A percentile compares a stretch with the other conserved stretches of the same genome.
phyloP scores from a whole-genome alignment of 164 flowering plant species.

The Annona cherimola region DNA sequence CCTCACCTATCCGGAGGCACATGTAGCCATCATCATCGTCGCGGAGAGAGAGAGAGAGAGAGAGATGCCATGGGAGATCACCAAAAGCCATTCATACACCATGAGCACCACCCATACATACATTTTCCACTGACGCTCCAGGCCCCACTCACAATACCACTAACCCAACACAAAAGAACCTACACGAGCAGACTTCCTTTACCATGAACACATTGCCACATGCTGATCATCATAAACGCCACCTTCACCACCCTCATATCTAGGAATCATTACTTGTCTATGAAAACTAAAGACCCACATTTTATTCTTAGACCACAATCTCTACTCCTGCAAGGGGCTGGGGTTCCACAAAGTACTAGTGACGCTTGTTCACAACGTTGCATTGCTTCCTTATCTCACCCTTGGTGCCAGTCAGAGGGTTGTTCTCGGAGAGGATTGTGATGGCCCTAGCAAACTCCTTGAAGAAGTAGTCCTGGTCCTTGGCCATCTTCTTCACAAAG shows the following conservation, averaged over 20 bases:
- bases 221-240: background rate
- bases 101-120: slow-evolving; percentile 28
- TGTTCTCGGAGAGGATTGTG: slow-evolving; percentile 81
- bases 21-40: background rate
- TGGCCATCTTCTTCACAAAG: slow-evolving; percentile 92
- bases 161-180: slow-evolving; percentile 5
- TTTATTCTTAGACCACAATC: slow-evolving; percentile 13
- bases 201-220: background rate
- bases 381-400: slow-evolving; percentile 96
- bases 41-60: background rate
- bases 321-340: background rate
- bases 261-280: background rate
- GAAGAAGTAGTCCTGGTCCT: slow-evolving; percentile 80
- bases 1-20: too few species aligned
- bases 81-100: slow-evolving; percentile 20
- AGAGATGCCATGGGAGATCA: background rate
- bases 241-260: slow-evolving; percentile 8
- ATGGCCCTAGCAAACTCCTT: slow-evolving; percentile 75
- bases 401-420: slow-evolving; percentile 84
- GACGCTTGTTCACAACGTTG: slow-evolving; percentile 73
- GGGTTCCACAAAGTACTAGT: background rate
- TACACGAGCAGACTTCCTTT: slow-evolving; percentile 3
- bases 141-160: slow-evolving; percentile 5
- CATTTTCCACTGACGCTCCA: slow-evolving; percentile 8
- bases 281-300: slow-evolving; percentile 7